These are phyloP conservation scores for Nothophaeocryptopus gaeumannii DNA, from an alignment of 2,329 filamentous ascomycete species.

Conservation along the genomic window DNA sequence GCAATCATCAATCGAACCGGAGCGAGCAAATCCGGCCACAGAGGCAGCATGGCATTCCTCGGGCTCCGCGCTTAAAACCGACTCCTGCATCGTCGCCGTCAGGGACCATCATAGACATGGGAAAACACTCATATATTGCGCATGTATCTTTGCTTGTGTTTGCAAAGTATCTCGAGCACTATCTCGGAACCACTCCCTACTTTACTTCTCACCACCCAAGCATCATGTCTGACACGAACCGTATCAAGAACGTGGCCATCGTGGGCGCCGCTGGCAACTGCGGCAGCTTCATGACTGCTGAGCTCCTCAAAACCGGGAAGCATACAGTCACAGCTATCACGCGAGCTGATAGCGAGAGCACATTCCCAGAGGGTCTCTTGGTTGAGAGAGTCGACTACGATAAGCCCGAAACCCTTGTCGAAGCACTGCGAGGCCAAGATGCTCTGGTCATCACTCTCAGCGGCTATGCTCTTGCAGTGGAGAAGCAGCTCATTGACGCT, in stretches of 20 bases:
- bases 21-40: too few relatives aligned
- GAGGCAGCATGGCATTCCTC: too few relatives aligned
- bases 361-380: slow-evolving; percentile 41
- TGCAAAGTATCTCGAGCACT: too few relatives aligned
- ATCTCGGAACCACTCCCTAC: too few relatives aligned
- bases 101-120: too few relatives aligned
- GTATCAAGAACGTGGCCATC: slow-evolving; percentile 41
- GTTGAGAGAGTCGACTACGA: slow-evolving; percentile 49
- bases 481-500: slow-evolving; percentile 35
- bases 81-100: too few relatives aligned
- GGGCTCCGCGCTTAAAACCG: too few relatives aligned
- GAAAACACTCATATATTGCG: too few relatives aligned
- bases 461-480: slow-evolving; percentile 31
- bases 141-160: too few relatives aligned
- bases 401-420: slow-evolving; percentile 37
- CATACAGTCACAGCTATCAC: slow-evolving; percentile 53
- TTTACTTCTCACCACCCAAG: too few relatives aligned
- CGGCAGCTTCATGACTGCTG: slow-evolving; percentile 38
- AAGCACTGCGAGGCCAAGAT: slow-evolving; percentile 39
- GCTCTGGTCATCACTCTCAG: slow-evolving; percentile 41
- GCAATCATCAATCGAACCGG: too few relatives aligned
- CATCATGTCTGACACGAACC: slow-evolving; percentile 8
- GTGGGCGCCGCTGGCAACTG: slow-evolving; percentile 42
- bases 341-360: slow-evolving; percentile 43
- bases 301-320: slow-evolving; percentile 44